These are phyloP conservation scores for Leccinum broughii DNA, from an alignment of 768 basidiomycete genomes.

Conservation along the genomic window DNA sequence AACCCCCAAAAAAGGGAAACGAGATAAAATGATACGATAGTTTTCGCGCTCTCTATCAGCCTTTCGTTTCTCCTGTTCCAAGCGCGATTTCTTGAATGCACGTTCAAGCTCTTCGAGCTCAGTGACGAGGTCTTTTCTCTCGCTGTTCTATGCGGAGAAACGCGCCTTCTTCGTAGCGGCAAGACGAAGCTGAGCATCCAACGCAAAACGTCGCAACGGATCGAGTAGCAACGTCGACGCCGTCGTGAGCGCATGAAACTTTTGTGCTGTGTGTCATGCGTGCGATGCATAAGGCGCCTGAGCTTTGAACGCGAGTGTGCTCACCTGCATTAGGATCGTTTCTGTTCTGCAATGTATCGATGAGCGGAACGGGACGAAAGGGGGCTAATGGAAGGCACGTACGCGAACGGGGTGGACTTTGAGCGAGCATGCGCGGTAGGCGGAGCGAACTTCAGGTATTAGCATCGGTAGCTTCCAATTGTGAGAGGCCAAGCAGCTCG, in stretches of 20 bases:
- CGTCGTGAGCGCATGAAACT: constrained; percentile 82
- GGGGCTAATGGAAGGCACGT: constrained; percentile 30
- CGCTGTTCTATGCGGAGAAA: constrained; percentile 68
- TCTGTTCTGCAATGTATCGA: constrained; percentile 52
- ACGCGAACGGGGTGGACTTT: constrained; percentile 90
- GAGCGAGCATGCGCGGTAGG: constrained; percentile 75
- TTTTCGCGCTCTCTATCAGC: constrained; percentile 56
- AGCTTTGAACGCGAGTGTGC: not conserved
- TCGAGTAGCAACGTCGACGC: constrained; percentile 82
- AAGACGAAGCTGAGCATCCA: constrained; percentile 74
- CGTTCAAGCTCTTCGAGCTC: constrained; percentile 82
- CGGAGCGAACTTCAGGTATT: constrained; percentile 65
- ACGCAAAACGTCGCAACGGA: constrained; percentile 71
- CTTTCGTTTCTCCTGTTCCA: constrained; percentile 63
- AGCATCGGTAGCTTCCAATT: constrained; percentile 61
- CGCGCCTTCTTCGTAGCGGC: constrained; percentile 68
- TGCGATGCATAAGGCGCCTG: not conserved
- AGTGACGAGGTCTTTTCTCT: constrained; percentile 71
- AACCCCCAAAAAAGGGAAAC: no score
- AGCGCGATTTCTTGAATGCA: constrained; percentile 70
- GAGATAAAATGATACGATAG: constrained; percentile 51
- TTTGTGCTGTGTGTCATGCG: constrained; percentile 48
- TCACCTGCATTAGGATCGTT: constrained; percentile 78
- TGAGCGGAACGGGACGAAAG: constrained; percentile 16
- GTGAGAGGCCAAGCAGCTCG: constrained; percentile 60